A percentile compares a stretch with the other conserved stretches of the same genome.
phyloP scores from a whole-genome alignment of 1,284 basidiomycete species.

The Neotropicomus parvogracilis region DNA sequence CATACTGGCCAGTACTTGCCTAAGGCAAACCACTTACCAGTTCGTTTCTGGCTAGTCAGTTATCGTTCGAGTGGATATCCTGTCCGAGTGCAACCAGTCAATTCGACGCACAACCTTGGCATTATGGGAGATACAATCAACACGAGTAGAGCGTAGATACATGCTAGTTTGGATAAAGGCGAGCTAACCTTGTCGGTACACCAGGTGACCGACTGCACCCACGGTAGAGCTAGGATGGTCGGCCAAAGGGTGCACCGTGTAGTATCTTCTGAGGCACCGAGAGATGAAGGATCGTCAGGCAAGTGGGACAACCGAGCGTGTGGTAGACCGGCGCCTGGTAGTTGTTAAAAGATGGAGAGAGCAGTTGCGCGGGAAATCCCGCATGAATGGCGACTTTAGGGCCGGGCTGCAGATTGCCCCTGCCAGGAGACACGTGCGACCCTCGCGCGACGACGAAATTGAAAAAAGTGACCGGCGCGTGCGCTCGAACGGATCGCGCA shows the following conservation, averaged over 20 bases:
- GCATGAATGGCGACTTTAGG: conserved; percentile 36
- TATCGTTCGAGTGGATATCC: too few relatives aligned
- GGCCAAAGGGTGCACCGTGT: conserved; percentile 59
- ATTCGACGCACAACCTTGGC: too few relatives aligned
- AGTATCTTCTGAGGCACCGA: conserved; percentile 51
- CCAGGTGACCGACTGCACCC: conserved; percentile 61
- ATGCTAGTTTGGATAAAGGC: background rate
- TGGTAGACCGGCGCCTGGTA: conserved; percentile 51
- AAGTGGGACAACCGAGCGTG: conserved; percentile 48
- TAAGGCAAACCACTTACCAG: too few relatives aligned
- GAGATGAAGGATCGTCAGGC: conserved; percentile 49
- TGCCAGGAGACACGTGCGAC: too few relatives aligned
- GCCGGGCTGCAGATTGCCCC: conserved; percentile 39
- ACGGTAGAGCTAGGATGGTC: conserved; percentile 43
- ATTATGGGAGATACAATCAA: too few relatives aligned
- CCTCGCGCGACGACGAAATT: too few relatives aligned
- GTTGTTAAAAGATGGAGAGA: conserved; percentile 62
- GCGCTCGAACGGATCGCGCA: too few relatives aligned
- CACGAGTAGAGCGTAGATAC: background rate
- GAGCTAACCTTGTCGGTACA: conserved; percentile 45
- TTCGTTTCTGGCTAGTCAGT: too few relatives aligned
- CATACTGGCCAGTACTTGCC: too few relatives aligned
- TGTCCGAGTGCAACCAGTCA: too few relatives aligned
- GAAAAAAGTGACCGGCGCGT: too few relatives aligned
- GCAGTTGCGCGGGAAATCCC: background rate